Evolutionary conservation across 805 yeast genomes (phyloP).

Genomic region (Scheffersomyces coipomensis): DNA sequence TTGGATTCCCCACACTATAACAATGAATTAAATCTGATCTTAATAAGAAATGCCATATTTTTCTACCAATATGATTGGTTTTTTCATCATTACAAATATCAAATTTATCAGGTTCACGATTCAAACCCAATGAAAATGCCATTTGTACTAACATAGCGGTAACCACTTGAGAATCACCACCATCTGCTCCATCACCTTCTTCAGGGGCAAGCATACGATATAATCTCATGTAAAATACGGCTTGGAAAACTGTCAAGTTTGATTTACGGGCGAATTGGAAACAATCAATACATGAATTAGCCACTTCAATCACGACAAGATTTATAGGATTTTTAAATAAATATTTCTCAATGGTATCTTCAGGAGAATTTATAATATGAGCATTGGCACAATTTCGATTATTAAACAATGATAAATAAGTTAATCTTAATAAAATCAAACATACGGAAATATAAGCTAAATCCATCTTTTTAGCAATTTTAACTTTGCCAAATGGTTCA

Average conservation of each 20-base stretch:
- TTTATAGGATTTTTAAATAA: constrained; percentile 46
- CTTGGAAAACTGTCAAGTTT: constrained; percentile 25
- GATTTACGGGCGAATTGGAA: constrained; percentile 45
- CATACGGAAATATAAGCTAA: constrained; percentile 38
- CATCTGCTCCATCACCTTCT: constrained; percentile 40
- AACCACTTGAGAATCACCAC: constrained; percentile 24
- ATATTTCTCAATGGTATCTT: constrained; percentile 21
- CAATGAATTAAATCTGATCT: constrained; percentile 10
- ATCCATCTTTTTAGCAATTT: constrained; percentile 36
- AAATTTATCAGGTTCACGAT: constrained; percentile 39
- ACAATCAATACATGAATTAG: constrained; percentile 54
- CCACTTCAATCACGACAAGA: constrained; percentile 43
- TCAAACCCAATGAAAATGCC: constrained; percentile 37
- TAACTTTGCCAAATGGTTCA: constrained; percentile 19
- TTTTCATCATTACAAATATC: constrained; percentile 12
- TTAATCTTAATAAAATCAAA: constrained; percentile 40
- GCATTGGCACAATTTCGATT: constrained; percentile 18
- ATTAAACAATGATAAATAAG: constrained; percentile 38
- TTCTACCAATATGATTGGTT: constrained; percentile 18
- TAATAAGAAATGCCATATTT: constrained; percentile 20
- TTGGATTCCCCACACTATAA: constrained; percentile 17
- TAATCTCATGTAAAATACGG: constrained; percentile 24
- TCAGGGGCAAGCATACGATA: constrained; percentile 36
- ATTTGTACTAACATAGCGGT: constrained; percentile 30
- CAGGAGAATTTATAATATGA: not conserved